phyloP scores from a whole-genome alignment of 1,284 basidiomycete genomes.

The Apiotrichum gracile region DNA sequence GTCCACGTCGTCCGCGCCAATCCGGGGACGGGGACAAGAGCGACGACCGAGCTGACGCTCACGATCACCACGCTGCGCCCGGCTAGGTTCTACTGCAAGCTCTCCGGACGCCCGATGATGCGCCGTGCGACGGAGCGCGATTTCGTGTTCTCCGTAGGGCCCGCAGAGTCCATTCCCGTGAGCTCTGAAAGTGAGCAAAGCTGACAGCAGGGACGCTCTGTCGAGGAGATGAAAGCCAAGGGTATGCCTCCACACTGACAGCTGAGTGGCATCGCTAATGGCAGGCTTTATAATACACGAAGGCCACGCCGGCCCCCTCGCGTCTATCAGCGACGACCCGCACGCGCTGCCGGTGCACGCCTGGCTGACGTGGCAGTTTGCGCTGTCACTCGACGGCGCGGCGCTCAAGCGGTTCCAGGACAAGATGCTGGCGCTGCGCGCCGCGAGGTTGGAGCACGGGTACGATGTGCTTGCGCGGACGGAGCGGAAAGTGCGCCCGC shows the following conservation, averaged over 20 bases:
- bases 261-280: not conserved
- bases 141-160: constrained; percentile 14
- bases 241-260: not conserved
- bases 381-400: constrained; percentile 4
- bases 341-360: constrained; percentile 6
- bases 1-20: constrained; percentile 6
- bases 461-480: constrained; percentile 1
- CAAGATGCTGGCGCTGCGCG: constrained; percentile 6
- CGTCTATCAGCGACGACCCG: constrained; percentile 4
- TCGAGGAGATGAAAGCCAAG: constrained; percentile 14
- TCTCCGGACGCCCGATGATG: constrained; percentile 1
- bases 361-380: constrained; percentile 20
- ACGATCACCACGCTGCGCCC: constrained; percentile 17
- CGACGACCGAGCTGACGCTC: constrained; percentile 6
- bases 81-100: constrained; percentile 11
- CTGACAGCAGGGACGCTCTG: constrained; percentile 6
- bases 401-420: not conserved
- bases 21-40: no score
- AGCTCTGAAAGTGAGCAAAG: not conserved
- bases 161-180: constrained; percentile 6
- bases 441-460: constrained; percentile 3
- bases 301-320: constrained; percentile 17
- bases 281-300: constrained; percentile 18
- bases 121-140: constrained; percentile 20
- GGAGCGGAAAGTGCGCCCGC: not conserved